Conservation (phyloP, 176 grass and related monocot species). For the Oryza meyeriana region DNA sequence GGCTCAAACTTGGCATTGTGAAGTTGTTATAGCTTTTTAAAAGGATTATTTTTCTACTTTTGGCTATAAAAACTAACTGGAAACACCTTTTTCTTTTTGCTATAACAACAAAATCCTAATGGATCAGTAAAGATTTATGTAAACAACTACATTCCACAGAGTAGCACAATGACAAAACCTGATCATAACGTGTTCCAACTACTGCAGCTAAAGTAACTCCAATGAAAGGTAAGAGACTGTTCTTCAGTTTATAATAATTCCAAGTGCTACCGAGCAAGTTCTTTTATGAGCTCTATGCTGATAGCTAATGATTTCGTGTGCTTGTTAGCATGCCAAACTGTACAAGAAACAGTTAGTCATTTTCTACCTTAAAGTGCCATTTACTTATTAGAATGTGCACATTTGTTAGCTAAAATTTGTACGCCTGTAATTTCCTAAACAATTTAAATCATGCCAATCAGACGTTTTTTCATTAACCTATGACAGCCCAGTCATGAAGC, state of each 20-base stretch:
- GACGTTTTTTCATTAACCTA: background rate
- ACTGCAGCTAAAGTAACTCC: background rate
- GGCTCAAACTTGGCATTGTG: background rate
- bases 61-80: background rate
- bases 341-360: background rate
- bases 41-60: background rate
- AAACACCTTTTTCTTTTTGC: background rate
- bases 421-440: conserved; percentile 20
- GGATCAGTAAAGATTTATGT: background rate
- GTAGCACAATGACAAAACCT: background rate
- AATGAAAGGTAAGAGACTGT: background rate
- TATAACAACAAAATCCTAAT: background rate
- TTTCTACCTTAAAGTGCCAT: background rate
- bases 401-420: conserved; percentile 9
- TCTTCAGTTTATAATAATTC: conserved; percentile 7
- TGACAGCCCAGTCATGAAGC: background rate
- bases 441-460: background rate
- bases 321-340: background rate
- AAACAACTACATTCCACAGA: background rate
- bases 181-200: background rate
- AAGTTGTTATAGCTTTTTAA: background rate
- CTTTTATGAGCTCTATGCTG: background rate
- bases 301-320: background rate
- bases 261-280: background rate
- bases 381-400: background rate